A percentile compares a stretch with the other conserved stretches of the same genome.
Conservation (phyloP, 2,329 filamentous ascomycete species). For the Pseudocercospora fijiensis region DNA sequence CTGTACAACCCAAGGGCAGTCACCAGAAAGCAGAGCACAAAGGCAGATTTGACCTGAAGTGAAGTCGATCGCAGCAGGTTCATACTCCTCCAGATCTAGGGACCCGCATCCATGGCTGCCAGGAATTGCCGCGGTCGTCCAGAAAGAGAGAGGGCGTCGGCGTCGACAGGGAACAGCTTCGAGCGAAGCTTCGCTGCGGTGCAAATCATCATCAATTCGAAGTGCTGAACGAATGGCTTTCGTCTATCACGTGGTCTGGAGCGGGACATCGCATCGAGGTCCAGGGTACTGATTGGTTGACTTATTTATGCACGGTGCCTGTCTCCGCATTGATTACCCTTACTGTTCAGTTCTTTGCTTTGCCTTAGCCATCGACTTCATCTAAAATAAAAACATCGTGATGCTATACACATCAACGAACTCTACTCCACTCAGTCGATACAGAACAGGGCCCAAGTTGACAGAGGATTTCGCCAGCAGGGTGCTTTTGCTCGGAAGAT, state of each 20-base stretch:
- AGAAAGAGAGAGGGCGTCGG: neutral
- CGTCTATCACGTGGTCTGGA: neutral
- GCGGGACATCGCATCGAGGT: no score
- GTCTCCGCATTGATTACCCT: no score
- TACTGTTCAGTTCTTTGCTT: neutral
- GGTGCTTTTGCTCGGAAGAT: neutral
- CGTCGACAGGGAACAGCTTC: neutral
- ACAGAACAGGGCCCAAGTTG: no score
- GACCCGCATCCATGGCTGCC: conserved; percentile 3
- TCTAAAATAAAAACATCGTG: no score
- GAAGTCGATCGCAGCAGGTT: conserved; percentile 14
- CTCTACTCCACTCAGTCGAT: no score
- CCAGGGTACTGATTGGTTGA: neutral
- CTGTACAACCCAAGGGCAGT: conserved; percentile 21
- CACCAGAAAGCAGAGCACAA: conserved; percentile 16
- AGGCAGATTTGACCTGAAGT: conserved; percentile 3
- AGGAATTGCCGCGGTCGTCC: conserved; percentile 13
- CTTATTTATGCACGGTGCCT: neutral
- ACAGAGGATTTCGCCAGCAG: no score
- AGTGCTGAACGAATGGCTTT: neutral
- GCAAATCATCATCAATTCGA: neutral
- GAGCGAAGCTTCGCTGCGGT: neutral
- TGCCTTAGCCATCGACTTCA: neutral
- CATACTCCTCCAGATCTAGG: conserved; percentile 10
- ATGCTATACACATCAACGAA: no score